These are phyloP conservation scores for Amylocarpus encephaloides DNA, from an alignment of 2,329 filamentous ascomycete genomes.

Conservation along the genomic window DNA sequence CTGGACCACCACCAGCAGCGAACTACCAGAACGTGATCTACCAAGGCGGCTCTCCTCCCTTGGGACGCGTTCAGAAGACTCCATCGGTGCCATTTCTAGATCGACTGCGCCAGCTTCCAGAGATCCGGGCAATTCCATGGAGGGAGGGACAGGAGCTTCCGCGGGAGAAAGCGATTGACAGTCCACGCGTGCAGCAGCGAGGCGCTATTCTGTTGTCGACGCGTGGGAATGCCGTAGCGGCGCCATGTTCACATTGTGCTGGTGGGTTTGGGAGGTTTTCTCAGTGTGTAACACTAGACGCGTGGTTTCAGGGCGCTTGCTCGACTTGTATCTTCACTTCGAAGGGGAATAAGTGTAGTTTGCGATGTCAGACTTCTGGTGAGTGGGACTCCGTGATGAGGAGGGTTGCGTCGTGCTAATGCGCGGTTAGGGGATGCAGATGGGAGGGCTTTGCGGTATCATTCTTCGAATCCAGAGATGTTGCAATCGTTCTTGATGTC, in stretches of 20 bases:
- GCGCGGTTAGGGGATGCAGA: slow-evolving; percentile 17
- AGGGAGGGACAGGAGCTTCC: slow-evolving; percentile 21
- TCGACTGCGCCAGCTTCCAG: slow-evolving; percentile 14
- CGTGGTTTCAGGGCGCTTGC: slow-evolving; percentile 27
- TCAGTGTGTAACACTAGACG: slow-evolving; percentile 20
- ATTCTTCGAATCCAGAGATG: slow-evolving; percentile 17
- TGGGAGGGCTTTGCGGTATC: slow-evolving; percentile 21
- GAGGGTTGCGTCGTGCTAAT: neutral
- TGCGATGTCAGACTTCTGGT: slow-evolving; percentile 20
- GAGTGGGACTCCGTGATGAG: neutral
- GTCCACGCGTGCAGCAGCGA: slow-evolving; percentile 22
- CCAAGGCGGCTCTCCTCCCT: neutral
- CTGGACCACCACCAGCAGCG: neutral
- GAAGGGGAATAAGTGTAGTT: slow-evolving; percentile 25
- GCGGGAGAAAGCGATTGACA: slow-evolving; percentile 20
- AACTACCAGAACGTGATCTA: neutral
- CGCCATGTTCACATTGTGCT: slow-evolving; percentile 22
- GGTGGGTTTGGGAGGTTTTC: slow-evolving; percentile 22
- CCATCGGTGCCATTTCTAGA: slow-evolving; percentile 16
- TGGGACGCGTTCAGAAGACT: slow-evolving; percentile 3
- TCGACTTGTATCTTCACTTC: slow-evolving; percentile 24
- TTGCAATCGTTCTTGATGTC: slow-evolving; percentile 10
- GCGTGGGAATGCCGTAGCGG: slow-evolving; percentile 14
- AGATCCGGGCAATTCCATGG: slow-evolving; percentile 25
- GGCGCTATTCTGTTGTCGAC: slow-evolving; percentile 22